phyloP scores from a whole-genome alignment of 192 early-diverging fungal species.

The Phycomyces blakesleeanus region DNA sequence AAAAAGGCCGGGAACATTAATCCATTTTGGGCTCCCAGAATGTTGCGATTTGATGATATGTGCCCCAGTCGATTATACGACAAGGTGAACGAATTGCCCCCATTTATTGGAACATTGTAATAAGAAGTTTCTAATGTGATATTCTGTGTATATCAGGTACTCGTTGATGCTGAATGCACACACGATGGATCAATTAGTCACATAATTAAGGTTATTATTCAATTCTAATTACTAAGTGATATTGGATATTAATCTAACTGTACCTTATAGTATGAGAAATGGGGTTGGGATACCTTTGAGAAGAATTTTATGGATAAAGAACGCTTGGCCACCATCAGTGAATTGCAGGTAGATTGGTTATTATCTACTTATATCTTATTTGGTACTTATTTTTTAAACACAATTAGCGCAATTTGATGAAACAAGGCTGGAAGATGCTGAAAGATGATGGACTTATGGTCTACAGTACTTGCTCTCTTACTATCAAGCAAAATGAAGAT shows the following conservation, averaged over 20 bases:
- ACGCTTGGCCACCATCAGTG: conserved; percentile 55
- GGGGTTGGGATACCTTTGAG: conserved; percentile 82
- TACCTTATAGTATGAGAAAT: conserved; percentile 57
- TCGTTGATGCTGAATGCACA: conserved; percentile 71
- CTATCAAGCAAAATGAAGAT: conserved; percentile 81
- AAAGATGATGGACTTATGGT: conserved; percentile 76
- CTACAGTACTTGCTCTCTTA: conserved; percentile 83
- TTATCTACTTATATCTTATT: neutral
- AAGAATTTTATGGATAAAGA: conserved; percentile 63
- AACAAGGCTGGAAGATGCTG: conserved; percentile 74
- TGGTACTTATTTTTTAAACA: neutral
- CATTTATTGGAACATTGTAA: too few relatives aligned
- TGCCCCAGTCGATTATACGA: conserved; percentile 62
- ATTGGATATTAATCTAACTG: neutral
- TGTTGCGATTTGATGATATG: conserved; percentile 62
- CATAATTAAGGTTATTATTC: conserved; percentile 55
- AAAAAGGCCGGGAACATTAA: conserved; percentile 11
- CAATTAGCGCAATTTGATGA: conserved; percentile 57
- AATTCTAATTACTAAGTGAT: neutral
- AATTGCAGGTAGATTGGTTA: conserved; percentile 54
- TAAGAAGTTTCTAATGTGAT: too few relatives aligned
- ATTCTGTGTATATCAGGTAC: conserved; percentile 40
- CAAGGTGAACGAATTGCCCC: too few relatives aligned
- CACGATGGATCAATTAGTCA: conserved; percentile 89
- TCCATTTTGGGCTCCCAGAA: conserved; percentile 76